Evolutionary conservation across 208 protist species (phyloP), one percentile per base, ranked within the genome.

Genomic region (Crithidia expoeki): DNA sequence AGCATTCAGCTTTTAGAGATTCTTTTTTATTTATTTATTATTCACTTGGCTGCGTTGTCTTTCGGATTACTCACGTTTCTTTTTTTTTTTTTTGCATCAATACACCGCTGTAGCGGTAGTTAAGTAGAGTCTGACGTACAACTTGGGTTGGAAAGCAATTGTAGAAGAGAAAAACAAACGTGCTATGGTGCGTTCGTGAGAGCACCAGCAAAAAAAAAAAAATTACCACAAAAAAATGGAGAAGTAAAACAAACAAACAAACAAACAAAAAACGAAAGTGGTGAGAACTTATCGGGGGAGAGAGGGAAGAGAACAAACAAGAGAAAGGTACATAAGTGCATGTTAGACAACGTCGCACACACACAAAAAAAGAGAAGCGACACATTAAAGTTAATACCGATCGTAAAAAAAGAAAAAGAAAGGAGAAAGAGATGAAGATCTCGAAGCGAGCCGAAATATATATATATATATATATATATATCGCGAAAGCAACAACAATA

Each of bases 121-220:
- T 40, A 40, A 40, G 36, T 40, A 40, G 36, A 14, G 12, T 40
- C 12, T 12, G 36, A 14, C 5, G 5, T 40, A 40, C 5, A 40
- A 5, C 36, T 40, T 40, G 36, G 5, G 5, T 40, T 14, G 34
- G 38, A 47, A 58, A 42, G 12, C 47, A 61, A 50, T 36, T 14
- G 34, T 12, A 63, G 19, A 59, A 67, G 61, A 66, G 21, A 30
- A 51, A 61, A 38, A 51, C 38, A 40, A 72, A 28, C 28, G 25
- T n/a, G 32, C 14, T 19, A 47, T 40, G 12, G 63, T 63, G 12
- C n/a, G 14, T 36, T 53, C 10, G 33, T 23, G n/a, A 33, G 44
- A 50, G 44, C 1, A 23, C 14, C 17, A 50, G 51, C 34, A 38
- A 49, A 58, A 53, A 61, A 36, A 27, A 50, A 53, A 52, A 17